Percentiles rank a stretch among this genome's conserved stretches.
Evolutionary conservation across 495 filamentous ascomycete genomes (phyloP).

Genomic region (Aeminium ludgeri): DNA sequence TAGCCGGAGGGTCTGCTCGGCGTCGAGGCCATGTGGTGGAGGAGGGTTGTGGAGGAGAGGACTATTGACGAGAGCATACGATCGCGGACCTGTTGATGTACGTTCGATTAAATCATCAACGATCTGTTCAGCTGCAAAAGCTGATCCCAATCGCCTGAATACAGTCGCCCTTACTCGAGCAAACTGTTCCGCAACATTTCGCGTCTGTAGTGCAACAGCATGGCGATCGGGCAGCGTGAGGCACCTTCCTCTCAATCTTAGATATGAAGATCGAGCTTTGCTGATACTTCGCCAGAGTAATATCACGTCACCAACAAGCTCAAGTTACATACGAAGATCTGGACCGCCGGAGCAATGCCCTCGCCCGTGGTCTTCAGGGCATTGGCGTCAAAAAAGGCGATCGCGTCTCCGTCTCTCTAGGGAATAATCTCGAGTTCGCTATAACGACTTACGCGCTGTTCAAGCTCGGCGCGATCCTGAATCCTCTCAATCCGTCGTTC

Average conservation of each 20-base stretch:
- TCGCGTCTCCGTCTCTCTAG: slow-evolving; percentile 68
- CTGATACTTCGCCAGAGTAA: slow-evolving; percentile 33
- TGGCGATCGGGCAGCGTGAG: slow-evolving; percentile 63
- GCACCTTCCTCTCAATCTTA: slow-evolving; percentile 16
- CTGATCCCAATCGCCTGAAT: background rate
- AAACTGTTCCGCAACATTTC: slow-evolving; percentile 74
- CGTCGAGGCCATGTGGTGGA: background rate
- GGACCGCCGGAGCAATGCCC: slow-evolving; percentile 55
- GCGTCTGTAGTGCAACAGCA: slow-evolving; percentile 45
- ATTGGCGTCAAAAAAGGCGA: slow-evolving; percentile 71
- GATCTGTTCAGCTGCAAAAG: too few species aligned
- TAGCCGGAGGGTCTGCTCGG: slow-evolving; percentile 4
- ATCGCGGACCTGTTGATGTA: slow-evolving; percentile 23
- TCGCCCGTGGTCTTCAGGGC: slow-evolving; percentile 56
- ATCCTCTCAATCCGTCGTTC: slow-evolving; percentile 86
- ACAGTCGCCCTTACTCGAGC: slow-evolving; percentile 54
- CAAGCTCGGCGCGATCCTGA: slow-evolving; percentile 82
- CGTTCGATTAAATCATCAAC: too few species aligned
- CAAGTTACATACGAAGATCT: slow-evolving; percentile 57
- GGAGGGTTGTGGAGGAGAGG: background rate
- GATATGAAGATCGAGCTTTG: background rate
- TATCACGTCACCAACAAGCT: slow-evolving; percentile 45
- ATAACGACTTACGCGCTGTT: slow-evolving; percentile 75
- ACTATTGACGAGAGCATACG: slow-evolving; percentile 20
- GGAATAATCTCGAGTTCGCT: slow-evolving; percentile 71